Base-by-base conservation (phyloP, 169 alveolate genomes). In the Theileria annulata region DNA sequence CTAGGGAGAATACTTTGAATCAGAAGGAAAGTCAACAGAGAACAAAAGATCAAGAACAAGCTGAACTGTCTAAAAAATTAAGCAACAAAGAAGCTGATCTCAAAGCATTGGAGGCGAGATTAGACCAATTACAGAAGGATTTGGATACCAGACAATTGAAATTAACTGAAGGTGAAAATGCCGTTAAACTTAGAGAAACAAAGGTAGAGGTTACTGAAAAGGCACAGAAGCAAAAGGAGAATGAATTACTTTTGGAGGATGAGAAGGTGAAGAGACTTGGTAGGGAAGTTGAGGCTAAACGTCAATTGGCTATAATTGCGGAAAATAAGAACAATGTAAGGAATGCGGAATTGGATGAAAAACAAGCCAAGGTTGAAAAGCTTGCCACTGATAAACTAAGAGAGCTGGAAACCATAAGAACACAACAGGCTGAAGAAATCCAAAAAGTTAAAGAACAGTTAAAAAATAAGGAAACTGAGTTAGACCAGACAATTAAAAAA, bases 11-110 rank as follows among this genome's bases (percentile, higher is more conserved):
- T 8, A 28, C 19, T 17, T 27, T 56, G 49, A 73, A 78, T 33
- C 33, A 31, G 56, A 59, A 78, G 64, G 77, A 78, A 54, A 28
- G 54, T 25, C 19, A 72, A 27, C 80, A 27, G 54, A 25, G 56
- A 15, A 19, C 3, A 25, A n/a, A 21, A 5, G 37, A 31, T 17
- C 27, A n/a, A n/a, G 73, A 64, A 21, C 33, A 27, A 25, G 8
- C 30, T 64, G 73, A n/a, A 23, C 27, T 27, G 17, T 35, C 59
- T 10, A 1, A 19, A 5, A 25, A 64, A 37, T 64, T 64, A 49
- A 8, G 23, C 1, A 23, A 2, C 9, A 64, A 64, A 42, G 15
- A 64, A 4, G 73, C 28, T 27, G 73, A 64, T 10, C 73, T 64
- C 73, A 64, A 17, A 10, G 33, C 27, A 10, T 21, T 21, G 28